phyloP scores from a whole-genome alignment of 2,329 filamentous ascomycete genomes.

The Trichoderma polysporum region DNA sequence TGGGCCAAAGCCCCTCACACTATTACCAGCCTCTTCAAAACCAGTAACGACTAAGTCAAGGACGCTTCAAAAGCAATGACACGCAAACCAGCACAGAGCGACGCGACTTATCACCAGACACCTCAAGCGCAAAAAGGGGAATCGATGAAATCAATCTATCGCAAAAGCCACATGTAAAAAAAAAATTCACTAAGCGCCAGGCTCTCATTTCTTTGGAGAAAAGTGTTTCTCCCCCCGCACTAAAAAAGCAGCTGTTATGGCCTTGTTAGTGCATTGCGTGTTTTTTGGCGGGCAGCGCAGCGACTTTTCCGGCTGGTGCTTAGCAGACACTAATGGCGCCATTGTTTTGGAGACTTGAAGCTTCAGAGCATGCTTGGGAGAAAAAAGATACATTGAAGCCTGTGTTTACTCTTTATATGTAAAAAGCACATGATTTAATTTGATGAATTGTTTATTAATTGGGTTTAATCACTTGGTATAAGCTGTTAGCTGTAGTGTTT shows the following conservation, averaged over 20 bases:
- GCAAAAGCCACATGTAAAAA: not conserved
- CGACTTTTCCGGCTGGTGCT: accelerated
- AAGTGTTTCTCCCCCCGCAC: constrained; percentile 4
- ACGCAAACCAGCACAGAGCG: not conserved
- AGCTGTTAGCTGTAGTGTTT: not conserved
- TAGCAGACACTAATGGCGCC: not conserved
- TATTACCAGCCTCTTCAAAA: not conserved
- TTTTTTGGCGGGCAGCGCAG: not conserved
- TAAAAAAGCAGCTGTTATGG: not conserved
- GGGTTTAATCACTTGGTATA: no score
- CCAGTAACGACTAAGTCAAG: not conserved
- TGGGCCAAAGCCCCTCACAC: not conserved
- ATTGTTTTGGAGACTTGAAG: not conserved
- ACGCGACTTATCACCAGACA: not conserved
- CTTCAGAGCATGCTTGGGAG: not conserved
- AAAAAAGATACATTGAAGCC: no score
- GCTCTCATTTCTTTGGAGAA: not conserved
- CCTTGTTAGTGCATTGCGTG: not conserved
- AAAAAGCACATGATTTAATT: no score
- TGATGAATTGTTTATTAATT: no score
- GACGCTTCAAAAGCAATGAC: not conserved
- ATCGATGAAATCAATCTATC: not conserved
- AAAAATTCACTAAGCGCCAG: not conserved
- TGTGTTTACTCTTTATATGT: no score
- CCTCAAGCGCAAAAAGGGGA: not conserved